Evolutionary conservation across 768 basidiomycete genomes (phyloP).

Genomic region (Brasilioporus rufonigricans): DNA sequence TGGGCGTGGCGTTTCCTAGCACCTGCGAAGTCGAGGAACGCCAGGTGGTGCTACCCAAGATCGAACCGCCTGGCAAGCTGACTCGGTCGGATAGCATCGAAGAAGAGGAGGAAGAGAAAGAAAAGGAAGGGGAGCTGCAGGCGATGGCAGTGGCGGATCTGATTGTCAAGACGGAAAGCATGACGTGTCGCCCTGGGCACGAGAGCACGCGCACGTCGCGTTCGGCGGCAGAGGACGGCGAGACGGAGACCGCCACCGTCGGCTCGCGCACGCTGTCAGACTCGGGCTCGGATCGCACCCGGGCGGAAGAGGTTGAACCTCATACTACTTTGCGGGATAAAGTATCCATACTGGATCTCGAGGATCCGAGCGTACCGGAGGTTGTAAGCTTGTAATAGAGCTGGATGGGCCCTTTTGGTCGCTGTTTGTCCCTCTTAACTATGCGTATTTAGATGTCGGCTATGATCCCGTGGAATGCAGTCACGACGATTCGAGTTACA

Average conservation of each 20-base stretch:
- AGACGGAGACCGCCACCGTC: conserved; percentile 20
- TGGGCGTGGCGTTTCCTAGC: conserved; percentile 27
- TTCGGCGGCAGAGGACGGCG: conserved; percentile 16
- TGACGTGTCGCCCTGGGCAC: conserved; percentile 1
- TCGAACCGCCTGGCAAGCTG: conserved; percentile 23
- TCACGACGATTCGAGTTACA: background rate
- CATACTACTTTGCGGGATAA: conserved; percentile 26
- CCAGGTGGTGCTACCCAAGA: conserved; percentile 18
- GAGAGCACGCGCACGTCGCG: conserved; percentile 1
- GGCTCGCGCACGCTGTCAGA: conserved; percentile 28
- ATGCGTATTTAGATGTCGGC: conserved; percentile 25
- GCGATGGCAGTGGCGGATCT: background rate
- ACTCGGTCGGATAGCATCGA: conserved; percentile 32
- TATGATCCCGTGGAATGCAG: conserved; percentile 3
- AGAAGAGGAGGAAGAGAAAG: conserved; percentile 31
- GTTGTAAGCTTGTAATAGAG: conserved; percentile 12
- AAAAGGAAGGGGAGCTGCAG: conserved; percentile 8
- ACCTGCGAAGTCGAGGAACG: conserved; percentile 9
- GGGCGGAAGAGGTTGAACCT: conserved; percentile 24
- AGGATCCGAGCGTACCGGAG: conserved; percentile 18
- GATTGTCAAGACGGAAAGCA: background rate
- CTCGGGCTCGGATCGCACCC: conserved; percentile 28
- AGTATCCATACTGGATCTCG: conserved; percentile 24
- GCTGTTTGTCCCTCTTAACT: conserved; percentile 15
- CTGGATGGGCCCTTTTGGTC: background rate